Conservation (phyloP, 176 grass and related monocot species). For the Carex littledalei region DNA sequence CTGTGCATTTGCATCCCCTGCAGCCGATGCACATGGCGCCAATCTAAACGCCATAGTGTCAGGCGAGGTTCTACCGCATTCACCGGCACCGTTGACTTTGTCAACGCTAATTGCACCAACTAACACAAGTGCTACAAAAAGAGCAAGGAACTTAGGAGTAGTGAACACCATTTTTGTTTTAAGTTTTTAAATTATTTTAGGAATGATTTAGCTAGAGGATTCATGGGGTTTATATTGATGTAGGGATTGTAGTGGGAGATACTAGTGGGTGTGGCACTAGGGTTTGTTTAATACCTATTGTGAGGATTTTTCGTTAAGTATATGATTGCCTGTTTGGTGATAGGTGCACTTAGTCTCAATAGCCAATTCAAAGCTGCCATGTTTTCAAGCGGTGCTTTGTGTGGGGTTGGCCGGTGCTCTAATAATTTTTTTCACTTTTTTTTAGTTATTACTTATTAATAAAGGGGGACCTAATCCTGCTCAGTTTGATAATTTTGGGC, state of each 20-base stretch:
- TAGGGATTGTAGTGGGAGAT: slow-evolving; percentile 6
- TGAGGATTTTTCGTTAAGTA: not conserved
- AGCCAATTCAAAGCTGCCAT: not conserved
- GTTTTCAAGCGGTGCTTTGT: slow-evolving; percentile 8
- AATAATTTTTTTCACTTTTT: not conserved
- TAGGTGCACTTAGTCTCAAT: slow-evolving; percentile 3
- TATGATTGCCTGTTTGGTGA: slow-evolving; percentile 17
- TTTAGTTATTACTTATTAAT: no score
- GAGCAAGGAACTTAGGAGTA: slow-evolving; percentile 29
- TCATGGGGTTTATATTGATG: slow-evolving; percentile 14
- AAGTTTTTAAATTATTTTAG: not conserved
- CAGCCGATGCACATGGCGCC: slow-evolving; percentile 49
- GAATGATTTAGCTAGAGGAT: not conserved
- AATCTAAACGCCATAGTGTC: slow-evolving; percentile 53
- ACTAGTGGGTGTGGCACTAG: slow-evolving; percentile 13
- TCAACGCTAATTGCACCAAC: slow-evolving; percentile 6
- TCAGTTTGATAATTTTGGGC: not conserved
- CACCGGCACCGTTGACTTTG: slow-evolving; percentile 40
- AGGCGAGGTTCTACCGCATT: slow-evolving; percentile 53
- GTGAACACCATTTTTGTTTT: slow-evolving; percentile 33
- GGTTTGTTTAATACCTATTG: slow-evolving; percentile 11
- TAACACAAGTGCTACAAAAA: slow-evolving; percentile 35
- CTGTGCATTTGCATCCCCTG: slow-evolving; percentile 36
- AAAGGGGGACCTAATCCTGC: not conserved
- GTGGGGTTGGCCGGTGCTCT: not conserved